Percentiles rank a stretch among this genome's conserved stretches.
phyloP scores from a whole-genome alignment of 371 early-diverging fungal genomes.

The Mortierella sp. region DNA sequence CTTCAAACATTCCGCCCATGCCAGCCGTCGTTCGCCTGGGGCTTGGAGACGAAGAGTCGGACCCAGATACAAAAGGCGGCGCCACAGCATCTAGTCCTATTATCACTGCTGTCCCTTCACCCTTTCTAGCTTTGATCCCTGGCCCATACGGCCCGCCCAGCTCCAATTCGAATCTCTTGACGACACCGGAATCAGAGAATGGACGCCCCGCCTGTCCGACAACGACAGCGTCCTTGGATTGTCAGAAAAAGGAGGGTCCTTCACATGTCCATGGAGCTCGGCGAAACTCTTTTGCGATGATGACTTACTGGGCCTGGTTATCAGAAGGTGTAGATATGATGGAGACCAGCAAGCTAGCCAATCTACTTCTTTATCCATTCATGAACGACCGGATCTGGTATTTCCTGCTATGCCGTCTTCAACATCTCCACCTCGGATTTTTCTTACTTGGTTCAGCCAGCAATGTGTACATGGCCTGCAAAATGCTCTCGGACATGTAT shows the following conservation, averaged over 20 bases:
- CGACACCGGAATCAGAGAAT: background rate
- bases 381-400: conserved; percentile 63
- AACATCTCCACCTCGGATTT: conserved; percentile 70
- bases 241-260: conserved; percentile 6
- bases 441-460: conserved; percentile 69
- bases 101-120: conserved; percentile 15
- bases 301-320: conserved; percentile 46
- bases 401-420: conserved; percentile 60
- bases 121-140: conserved; percentile 30
- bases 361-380: conserved; percentile 61
- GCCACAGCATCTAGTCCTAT: background rate
- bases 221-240: conserved; percentile 15
- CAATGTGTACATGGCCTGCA: conserved; percentile 67
- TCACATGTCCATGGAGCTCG: conserved; percentile 5
- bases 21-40: too few relatives aligned
- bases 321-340: conserved; percentile 48
- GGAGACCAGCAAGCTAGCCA: conserved; percentile 41
- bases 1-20: background rate
- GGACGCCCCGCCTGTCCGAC: background rate
- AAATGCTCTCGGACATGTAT: conserved; percentile 67
- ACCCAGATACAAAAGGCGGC: background rate
- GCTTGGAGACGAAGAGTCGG: too few relatives aligned
- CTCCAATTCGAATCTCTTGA: conserved; percentile 19
- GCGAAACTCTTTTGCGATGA: background rate
- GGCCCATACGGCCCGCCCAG: conserved; percentile 35